A percentile compares a stretch with the other conserved stretches of the same genome.
Evolutionary conservation across 345 rosid species (phyloP).

Genomic region (Rhizophora mangle): DNA sequence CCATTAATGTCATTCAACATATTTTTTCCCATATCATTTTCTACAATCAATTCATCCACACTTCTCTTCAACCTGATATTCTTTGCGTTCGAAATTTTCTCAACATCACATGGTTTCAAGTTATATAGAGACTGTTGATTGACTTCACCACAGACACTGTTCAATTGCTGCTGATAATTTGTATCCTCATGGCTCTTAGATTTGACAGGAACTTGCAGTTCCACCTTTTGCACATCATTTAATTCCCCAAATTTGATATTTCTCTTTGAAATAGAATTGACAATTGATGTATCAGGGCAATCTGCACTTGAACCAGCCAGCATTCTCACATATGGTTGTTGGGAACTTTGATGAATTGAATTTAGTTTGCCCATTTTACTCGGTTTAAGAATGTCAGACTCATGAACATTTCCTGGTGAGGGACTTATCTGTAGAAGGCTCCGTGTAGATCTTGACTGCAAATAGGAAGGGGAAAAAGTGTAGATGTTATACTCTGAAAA

Average conservation of each 20-base stretch:
- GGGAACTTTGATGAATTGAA: slow-evolving; percentile 31
- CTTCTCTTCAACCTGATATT: slow-evolving; percentile 23
- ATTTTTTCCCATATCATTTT: slow-evolving; percentile 12
- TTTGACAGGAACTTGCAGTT: slow-evolving; percentile 18
- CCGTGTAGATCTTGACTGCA: slow-evolving; percentile 61
- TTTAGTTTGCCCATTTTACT: slow-evolving; percentile 30
- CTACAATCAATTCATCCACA: slow-evolving; percentile 25
- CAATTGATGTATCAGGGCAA: slow-evolving; percentile 25
- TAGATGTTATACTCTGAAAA: slow-evolving; percentile 6
- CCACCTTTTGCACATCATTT: slow-evolving; percentile 24
- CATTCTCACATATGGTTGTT: slow-evolving; percentile 23
- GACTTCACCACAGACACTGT: slow-evolving; percentile 21
- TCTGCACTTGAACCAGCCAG: slow-evolving; percentile 20
- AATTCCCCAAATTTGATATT: slow-evolving; percentile 25
- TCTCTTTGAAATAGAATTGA: slow-evolving; percentile 22
- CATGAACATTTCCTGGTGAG: slow-evolving; percentile 28
- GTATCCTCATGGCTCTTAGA: slow-evolving; percentile 24
- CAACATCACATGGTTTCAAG: slow-evolving; percentile 21
- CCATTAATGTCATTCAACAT: slow-evolving; percentile 17
- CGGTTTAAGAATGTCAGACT: slow-evolving; percentile 32
- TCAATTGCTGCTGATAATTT: slow-evolving; percentile 31
- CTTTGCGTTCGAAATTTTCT: slow-evolving; percentile 22
- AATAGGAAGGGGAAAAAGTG: slow-evolving; percentile 18
- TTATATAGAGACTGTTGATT: slow-evolving; percentile 20
- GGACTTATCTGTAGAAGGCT: slow-evolving; percentile 33